Evolutionary conservation across 2,329 filamentous ascomycete genomes (phyloP).

Genomic region (Colletotrichum sublineola): DNA sequence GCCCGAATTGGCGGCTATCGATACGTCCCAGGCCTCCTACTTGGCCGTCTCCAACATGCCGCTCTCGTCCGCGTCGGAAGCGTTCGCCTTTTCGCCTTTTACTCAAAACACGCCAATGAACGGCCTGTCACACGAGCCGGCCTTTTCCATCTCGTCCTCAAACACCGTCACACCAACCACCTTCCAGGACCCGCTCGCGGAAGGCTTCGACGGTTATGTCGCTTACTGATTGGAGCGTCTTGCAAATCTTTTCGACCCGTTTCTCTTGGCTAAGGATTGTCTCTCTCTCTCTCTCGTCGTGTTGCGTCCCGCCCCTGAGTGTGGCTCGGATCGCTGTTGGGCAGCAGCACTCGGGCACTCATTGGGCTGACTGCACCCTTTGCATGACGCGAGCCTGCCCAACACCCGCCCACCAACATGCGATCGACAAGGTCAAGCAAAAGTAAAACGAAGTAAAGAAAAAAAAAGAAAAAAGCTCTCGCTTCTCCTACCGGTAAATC

Average conservation of each 20-base stretch:
- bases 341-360: constrained; percentile 34
- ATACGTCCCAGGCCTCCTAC: constrained; percentile 31
- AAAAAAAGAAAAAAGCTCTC: constrained; percentile 4
- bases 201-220: constrained; percentile 34
- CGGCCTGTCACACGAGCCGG: constrained; percentile 38
- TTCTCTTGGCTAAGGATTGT: not conserved
- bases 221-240: constrained; percentile 23
- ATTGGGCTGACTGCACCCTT: constrained; percentile 27
- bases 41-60: constrained; percentile 37
- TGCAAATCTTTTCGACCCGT: constrained; percentile 4
- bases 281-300: not conserved
- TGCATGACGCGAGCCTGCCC: constrained; percentile 36
- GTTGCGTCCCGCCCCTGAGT: constrained; percentile 19
- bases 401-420: constrained; percentile 30
- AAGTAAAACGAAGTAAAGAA: constrained; percentile 1
- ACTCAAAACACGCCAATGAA: constrained; percentile 38
- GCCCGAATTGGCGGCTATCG: constrained; percentile 37
- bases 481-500: not conserved
- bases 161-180: constrained; percentile 40
- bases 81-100: constrained; percentile 38
- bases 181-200: constrained; percentile 28
- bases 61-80: constrained; percentile 35
- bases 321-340: constrained; percentile 24
- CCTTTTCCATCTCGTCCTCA: constrained; percentile 41
- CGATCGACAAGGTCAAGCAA: constrained; percentile 21